These are phyloP conservation scores for Spathaspora gorwiae DNA, from an alignment of 805 yeast species.

Conservation along the genomic window DNA sequence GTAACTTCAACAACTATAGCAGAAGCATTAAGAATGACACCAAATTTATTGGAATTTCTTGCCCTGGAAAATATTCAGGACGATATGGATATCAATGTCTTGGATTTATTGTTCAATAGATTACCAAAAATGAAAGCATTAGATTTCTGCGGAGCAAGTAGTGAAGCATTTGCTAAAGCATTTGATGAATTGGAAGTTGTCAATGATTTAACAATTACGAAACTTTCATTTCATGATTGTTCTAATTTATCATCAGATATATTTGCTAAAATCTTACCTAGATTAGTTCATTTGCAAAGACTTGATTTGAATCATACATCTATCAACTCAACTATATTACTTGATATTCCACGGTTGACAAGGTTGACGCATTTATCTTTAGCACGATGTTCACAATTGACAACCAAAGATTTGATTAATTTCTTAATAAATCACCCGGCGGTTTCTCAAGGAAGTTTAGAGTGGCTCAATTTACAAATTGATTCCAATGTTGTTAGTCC, in stretches of 20 bases:
- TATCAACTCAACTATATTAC: slow-evolving; percentile 59
- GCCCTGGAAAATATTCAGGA: slow-evolving; percentile 83
- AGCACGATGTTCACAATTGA: slow-evolving; percentile 51
- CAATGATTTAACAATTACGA: slow-evolving; percentile 20
- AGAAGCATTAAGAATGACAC: slow-evolving; percentile 56
- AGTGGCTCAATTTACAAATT: slow-evolving; percentile 65
- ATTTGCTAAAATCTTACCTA: slow-evolving; percentile 54
- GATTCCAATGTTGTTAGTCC: slow-evolving; percentile 62
- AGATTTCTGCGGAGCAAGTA: slow-evolving; percentile 88
- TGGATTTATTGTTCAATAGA: slow-evolving; percentile 50
- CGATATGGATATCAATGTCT: slow-evolving; percentile 62
- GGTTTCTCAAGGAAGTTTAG: slow-evolving; percentile 40
- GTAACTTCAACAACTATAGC: slow-evolving; percentile 71
- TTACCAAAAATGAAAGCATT: slow-evolving; percentile 58
- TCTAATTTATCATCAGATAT: slow-evolving; percentile 63
- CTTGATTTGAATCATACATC: slow-evolving; percentile 81
- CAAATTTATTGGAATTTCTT: slow-evolving; percentile 70
- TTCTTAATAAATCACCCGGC: slow-evolving; percentile 73
- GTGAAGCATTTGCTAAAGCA: slow-evolving; percentile 54
- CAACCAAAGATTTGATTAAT: slow-evolving; percentile 66
- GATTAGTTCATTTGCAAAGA: slow-evolving; percentile 52
- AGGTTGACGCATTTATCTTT: slow-evolving; percentile 72
- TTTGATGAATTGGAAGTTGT: slow-evolving; percentile 42
- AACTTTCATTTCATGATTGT: slow-evolving; percentile 82
- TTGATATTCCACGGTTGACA: slow-evolving; percentile 51